Evolutionary conservation across 139 green algal species (phyloP).

Genomic region (Chloropicon primus): DNA sequence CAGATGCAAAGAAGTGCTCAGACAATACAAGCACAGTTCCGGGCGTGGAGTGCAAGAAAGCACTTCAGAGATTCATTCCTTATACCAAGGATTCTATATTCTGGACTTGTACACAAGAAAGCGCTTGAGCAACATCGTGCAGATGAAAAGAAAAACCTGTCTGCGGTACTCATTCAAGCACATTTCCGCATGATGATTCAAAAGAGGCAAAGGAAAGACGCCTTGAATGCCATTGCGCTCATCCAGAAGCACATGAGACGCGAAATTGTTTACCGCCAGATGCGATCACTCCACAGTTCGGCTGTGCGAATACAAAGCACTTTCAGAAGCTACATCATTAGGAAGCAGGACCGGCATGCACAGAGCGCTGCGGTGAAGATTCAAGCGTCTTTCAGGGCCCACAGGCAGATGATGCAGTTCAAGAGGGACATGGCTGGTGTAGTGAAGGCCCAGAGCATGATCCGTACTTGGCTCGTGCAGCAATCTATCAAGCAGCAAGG

Average conservation of each 20-base stretch:
- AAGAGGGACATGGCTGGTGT: background rate
- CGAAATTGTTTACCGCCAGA: background rate
- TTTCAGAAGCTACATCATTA: background rate
- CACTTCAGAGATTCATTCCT: background rate
- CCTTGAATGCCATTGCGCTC: background rate
- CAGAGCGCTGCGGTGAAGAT: background rate
- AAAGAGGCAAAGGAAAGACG: background rate
- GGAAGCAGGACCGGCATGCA: background rate
- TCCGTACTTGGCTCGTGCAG: background rate
- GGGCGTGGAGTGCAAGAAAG: background rate
- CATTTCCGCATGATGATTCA: background rate
- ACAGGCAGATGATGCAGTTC: background rate
- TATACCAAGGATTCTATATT: background rate
- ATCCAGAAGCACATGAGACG: background rate
- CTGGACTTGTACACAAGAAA: background rate
- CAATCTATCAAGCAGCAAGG: background rate
- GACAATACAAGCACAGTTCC: background rate
- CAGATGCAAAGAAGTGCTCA: background rate
- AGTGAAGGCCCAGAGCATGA: background rate
- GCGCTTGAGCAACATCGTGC: background rate
- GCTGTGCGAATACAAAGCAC: background rate
- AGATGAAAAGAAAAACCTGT: background rate
- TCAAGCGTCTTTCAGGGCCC: background rate
- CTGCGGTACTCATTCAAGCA: background rate
- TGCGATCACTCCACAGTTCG: background rate